These are phyloP conservation scores for Corchorus olitorius DNA, from an alignment of 345 rosid species.

Conservation along the genomic window DNA sequence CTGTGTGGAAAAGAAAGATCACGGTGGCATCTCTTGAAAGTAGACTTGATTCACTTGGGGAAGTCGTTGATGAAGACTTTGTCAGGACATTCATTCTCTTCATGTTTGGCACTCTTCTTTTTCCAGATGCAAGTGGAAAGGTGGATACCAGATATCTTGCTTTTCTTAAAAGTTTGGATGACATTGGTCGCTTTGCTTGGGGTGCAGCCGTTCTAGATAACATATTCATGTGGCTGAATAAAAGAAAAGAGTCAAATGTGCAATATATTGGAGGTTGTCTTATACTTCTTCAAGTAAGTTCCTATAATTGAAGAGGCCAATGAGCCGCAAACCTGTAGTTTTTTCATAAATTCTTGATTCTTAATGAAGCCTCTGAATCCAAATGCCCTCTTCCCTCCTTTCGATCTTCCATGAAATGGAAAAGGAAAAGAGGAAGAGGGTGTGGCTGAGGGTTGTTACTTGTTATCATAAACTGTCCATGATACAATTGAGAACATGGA, in stretches of 20 bases:
- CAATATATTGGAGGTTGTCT: conserved; percentile 50
- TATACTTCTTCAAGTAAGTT: conserved; percentile 46
- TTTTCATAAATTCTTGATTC: not conserved
- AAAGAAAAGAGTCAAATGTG: conserved; percentile 38
- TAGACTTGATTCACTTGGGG: conserved; percentile 42
- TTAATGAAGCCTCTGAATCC: not conserved
- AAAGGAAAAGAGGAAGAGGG: not conserved
- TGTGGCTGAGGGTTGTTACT: too few species aligned
- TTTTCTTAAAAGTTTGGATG: conserved; percentile 33
- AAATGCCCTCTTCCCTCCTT: not conserved
- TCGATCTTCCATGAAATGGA: not conserved
- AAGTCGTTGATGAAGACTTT: conserved; percentile 38
- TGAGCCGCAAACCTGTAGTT: not conserved
- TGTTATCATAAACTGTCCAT: not conserved
- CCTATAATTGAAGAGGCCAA: not conserved
- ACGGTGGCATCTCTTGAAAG: conserved; percentile 33
- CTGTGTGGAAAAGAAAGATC: conserved; percentile 40
- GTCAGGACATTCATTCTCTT: conserved; percentile 40
- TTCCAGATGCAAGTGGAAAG: conserved; percentile 38
- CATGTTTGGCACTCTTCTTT: conserved; percentile 40
- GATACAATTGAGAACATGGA: not conserved
- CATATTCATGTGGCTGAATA: conserved; percentile 37
- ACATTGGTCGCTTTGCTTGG: conserved; percentile 38
- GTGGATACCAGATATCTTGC: conserved; percentile 42
- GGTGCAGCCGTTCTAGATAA: conserved; percentile 49